phyloP scores from a whole-genome alignment of 805 yeast species.

The Cyberlindnera samutprakarnensis region DNA sequence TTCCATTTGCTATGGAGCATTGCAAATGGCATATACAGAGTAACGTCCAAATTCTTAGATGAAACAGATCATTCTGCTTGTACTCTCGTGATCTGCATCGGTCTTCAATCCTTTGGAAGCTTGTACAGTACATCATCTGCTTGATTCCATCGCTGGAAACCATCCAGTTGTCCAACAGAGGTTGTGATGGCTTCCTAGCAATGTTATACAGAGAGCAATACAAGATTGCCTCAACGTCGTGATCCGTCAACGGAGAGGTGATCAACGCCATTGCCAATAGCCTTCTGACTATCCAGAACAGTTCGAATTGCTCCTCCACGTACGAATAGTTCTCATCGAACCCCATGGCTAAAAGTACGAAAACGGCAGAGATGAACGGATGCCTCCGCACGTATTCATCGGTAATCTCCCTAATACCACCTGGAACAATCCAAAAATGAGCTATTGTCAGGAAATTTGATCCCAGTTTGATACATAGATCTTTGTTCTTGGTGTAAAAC shows the following conservation, averaged over 20 bases:
- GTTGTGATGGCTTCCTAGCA: conserved; percentile 45
- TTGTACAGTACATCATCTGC: conserved; percentile 39
- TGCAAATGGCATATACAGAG: conserved; percentile 45
- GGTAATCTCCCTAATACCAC: conserved; percentile 44
- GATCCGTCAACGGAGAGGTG: conserved; percentile 47
- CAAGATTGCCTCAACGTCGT: conserved; percentile 52
- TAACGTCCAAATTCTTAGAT: conserved; percentile 46
- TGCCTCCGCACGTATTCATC: conserved; percentile 40
- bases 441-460: conserved; percentile 43
- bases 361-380: conserved; percentile 38
- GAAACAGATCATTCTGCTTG: conserved; percentile 38
- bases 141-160: conserved; percentile 45
- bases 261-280: conserved; percentile 41
- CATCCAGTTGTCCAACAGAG: conserved; percentile 45
- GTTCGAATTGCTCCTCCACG: conserved; percentile 37
- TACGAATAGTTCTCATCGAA: conserved; percentile 46
- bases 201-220: conserved; percentile 48
- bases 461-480: conserved; percentile 36
- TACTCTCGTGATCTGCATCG: conserved; percentile 25
- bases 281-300: conserved; percentile 42
- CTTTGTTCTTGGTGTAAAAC: conserved; percentile 37
- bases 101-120: conserved; percentile 33
- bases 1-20: conserved; percentile 41
- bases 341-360: conserved; percentile 46
- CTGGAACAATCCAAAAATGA: conserved; percentile 57